Conservation (phyloP, 768 basidiomycete species). For the Stropharia rugosoannulata region DNA sequence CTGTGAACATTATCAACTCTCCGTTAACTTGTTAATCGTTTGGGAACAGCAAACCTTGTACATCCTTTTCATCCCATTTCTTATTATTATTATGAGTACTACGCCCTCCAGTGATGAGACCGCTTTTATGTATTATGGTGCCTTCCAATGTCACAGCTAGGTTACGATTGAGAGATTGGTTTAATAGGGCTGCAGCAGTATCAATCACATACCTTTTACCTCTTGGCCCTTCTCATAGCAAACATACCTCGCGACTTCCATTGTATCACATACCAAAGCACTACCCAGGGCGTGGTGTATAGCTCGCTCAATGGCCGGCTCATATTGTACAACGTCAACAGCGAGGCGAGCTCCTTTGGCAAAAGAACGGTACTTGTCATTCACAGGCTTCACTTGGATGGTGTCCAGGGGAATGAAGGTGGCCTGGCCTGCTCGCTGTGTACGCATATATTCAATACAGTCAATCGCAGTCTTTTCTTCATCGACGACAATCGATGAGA, state of each 20-base stretch:
- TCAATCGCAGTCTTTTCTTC: constrained; percentile 97
- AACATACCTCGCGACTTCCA: constrained; percentile 89
- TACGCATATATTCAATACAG: constrained; percentile 98
- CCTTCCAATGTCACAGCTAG: constrained; percentile 95
- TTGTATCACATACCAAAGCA: constrained; percentile 91
- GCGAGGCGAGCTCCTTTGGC: constrained; percentile 86
- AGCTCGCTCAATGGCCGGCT: constrained; percentile 85
- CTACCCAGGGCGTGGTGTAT: constrained; percentile 98
- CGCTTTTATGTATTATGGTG: constrained; percentile 96
- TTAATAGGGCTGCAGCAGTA: background rate
- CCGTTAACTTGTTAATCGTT: background rate
- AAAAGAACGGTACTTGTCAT: constrained; percentile 92
- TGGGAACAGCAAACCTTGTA: constrained; percentile 57
- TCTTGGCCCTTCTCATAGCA: constrained; percentile 95
- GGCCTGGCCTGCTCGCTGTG: constrained; percentile 91
- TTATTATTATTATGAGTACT: constrained; percentile 74
- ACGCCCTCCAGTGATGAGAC: constrained; percentile 93
- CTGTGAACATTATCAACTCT: constrained; percentile 19
- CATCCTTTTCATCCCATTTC: constrained; percentile 95
- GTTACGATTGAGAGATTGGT: constrained; percentile 15
- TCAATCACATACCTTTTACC: constrained; percentile 77
- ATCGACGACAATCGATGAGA: constrained; percentile 95
- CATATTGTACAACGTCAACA: constrained; percentile 82
- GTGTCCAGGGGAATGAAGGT: constrained; percentile 99
- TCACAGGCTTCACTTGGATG: constrained; percentile 89